phyloP scores from a whole-genome alignment of 2,329 filamentous ascomycete genomes.

The Aspergillus amoenus region DNA sequence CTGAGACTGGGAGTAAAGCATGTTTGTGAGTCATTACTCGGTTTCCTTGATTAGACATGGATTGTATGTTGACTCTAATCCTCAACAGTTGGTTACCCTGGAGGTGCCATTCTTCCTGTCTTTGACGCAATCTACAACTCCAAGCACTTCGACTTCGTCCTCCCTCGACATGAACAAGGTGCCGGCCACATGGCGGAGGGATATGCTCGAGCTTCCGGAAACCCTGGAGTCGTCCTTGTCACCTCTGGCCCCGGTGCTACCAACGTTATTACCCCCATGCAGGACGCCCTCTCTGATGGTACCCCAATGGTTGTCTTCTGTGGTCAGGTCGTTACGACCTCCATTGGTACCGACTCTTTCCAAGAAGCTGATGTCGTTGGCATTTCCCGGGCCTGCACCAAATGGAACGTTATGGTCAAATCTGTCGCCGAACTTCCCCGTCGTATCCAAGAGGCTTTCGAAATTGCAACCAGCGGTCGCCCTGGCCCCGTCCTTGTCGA shows the following conservation, averaged over 20 bases:
- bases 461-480: constrained; percentile 91
- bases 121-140: constrained; percentile 99
- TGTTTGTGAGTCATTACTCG: constrained; percentile 67
- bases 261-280: constrained; percentile 94
- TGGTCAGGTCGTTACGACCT: constrained; percentile 85
- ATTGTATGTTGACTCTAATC: constrained; percentile 4
- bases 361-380: constrained; percentile 94
- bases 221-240: constrained; percentile 92
- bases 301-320: constrained; percentile 95
- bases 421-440: constrained; percentile 88
- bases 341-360: constrained; percentile 94
- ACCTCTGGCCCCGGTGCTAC: constrained; percentile 96
- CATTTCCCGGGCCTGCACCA: constrained; percentile 92
- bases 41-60: background rate
- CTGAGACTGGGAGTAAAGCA: constrained; percentile 87
- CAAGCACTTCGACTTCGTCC: constrained; percentile 91
- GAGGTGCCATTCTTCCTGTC: constrained; percentile 93
- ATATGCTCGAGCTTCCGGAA: constrained; percentile 89
- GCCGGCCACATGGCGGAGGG: constrained; percentile 98
- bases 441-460: constrained; percentile 95
- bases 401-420: constrained; percentile 99
- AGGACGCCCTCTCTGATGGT: constrained; percentile 92
- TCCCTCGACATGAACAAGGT: constrained; percentile 94
- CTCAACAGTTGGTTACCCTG: constrained; percentile 75
- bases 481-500: constrained; percentile 95